A percentile compares a stretch with the other conserved stretches of the same genome.
phyloP scores from a whole-genome alignment of 2,329 filamentous ascomycete species.

The Didymella sp. region DNA sequence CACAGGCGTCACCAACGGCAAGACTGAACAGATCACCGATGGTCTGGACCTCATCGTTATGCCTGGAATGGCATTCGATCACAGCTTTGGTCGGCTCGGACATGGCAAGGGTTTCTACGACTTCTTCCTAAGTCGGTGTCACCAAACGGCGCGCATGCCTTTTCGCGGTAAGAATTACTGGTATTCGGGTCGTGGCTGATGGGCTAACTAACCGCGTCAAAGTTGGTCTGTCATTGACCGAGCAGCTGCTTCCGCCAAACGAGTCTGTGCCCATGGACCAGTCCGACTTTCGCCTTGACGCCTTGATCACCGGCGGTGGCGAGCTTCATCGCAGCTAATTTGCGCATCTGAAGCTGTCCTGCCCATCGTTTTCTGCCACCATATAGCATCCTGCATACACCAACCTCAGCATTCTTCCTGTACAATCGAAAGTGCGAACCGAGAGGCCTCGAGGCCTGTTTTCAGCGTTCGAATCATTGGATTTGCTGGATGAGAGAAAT shows the following conservation, averaged over 20 bases:
- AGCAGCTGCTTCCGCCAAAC: conserved; percentile 76
- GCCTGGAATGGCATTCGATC: conserved; percentile 92
- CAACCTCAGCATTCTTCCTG: conserved; percentile 11
- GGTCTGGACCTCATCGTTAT: conserved; percentile 86
- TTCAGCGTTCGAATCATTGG: conserved; percentile 25
- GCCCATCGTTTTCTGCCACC: conserved; percentile 4
- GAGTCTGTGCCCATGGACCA: conserved; percentile 75
- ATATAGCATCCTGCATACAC: conserved; percentile 8
- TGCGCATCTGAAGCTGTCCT: conserved; percentile 2
- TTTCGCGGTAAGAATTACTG: conserved; percentile 63
- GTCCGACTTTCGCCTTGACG: conserved; percentile 81
- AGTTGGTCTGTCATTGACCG: conserved; percentile 82
- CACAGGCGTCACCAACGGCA: conserved; percentile 56
- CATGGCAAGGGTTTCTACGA: conserved; percentile 99
- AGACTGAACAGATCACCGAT: conserved; percentile 26
- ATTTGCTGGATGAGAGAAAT: conserved; percentile 74
- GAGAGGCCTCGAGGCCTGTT: conserved; percentile 2
- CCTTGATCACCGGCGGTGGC: conserved; percentile 76
- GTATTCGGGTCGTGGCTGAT: conserved; percentile 36
- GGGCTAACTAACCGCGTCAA: conserved; percentile 48
- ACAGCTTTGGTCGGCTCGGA: conserved; percentile 75
- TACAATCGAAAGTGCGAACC: conserved; percentile 13
- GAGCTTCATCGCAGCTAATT: conserved; percentile 45
- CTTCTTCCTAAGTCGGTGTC: conserved; percentile 82
- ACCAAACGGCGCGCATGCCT: conserved; percentile 59